These are phyloP conservation scores for Pichia pseudocactophila DNA, from an alignment of 805 yeast species.

Conservation along the genomic window DNA sequence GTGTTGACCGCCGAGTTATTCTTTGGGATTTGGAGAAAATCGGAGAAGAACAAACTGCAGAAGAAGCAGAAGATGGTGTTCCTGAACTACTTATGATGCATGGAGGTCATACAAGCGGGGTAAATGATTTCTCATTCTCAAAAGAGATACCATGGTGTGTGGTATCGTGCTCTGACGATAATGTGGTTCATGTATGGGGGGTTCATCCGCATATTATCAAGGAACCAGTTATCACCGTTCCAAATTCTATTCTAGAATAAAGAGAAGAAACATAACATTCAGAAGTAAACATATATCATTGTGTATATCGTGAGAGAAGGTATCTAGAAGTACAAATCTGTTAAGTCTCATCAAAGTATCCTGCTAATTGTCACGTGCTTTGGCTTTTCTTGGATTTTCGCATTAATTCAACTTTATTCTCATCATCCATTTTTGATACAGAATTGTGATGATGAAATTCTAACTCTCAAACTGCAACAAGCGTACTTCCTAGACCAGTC, in stretches of 20 bases:
- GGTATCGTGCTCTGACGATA: constrained; percentile 56
- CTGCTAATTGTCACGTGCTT: too few species aligned
- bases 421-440: too few species aligned
- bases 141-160: constrained; percentile 68
- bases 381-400: too few species aligned
- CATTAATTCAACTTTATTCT: too few species aligned
- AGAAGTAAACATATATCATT: too few species aligned
- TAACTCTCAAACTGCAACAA: background rate
- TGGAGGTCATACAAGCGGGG: constrained; percentile 79
- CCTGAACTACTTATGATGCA: constrained; percentile 88
- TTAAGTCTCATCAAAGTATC: too few species aligned
- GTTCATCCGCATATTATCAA: constrained; percentile 21
- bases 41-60: constrained; percentile 79
- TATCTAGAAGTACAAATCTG: too few species aligned
- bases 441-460: too few species aligned
- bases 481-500: too few species aligned
- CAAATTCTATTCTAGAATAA: constrained; percentile 1
- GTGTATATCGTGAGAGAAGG: background rate
- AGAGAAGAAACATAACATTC: too few species aligned
- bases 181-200: constrained; percentile 53
- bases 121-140: constrained; percentile 65
- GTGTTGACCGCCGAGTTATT: constrained; percentile 68
- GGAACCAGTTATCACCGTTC: constrained; percentile 10
- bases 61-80: constrained; percentile 85
- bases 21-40: constrained; percentile 74